phyloP scores from a whole-genome alignment of 176 grass and related monocot genomes.

The Oryza nivara region DNA sequence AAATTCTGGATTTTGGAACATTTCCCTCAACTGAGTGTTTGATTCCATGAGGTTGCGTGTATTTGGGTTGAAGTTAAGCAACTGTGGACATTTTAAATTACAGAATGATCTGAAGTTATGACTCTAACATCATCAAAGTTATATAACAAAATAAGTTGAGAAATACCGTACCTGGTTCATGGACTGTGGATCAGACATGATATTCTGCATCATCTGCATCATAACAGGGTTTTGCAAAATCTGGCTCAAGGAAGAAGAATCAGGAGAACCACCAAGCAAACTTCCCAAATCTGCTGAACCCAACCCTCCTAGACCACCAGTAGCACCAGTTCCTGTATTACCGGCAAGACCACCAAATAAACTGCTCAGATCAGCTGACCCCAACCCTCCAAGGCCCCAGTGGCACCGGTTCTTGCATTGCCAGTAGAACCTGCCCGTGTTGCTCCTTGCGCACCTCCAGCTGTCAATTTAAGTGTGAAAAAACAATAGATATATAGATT shows the following conservation, averaged over 20 bases:
- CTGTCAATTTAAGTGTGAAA: constrained; percentile 45
- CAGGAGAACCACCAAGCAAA: constrained; percentile 62
- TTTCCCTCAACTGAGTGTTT: constrained; percentile 83
- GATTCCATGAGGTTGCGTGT: constrained; percentile 83
- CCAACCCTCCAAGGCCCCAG: constrained; percentile 57
- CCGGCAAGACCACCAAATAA: constrained; percentile 64
- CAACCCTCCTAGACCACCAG: constrained; percentile 61
- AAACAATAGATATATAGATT: constrained; percentile 10
- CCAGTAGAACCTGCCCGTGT: constrained; percentile 45
- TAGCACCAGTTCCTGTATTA: constrained; percentile 50
- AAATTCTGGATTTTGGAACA: constrained; percentile 97
- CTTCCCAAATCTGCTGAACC: constrained; percentile 71
- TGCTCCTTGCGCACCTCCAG: constrained; percentile 63
- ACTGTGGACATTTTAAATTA: constrained; percentile 49
- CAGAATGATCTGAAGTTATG: constrained; percentile 12
- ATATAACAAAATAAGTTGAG: constrained; percentile 29
- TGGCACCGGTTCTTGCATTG: constrained; percentile 46
- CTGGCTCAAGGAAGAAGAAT: constrained; percentile 65
- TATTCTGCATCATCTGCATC: constrained; percentile 94
- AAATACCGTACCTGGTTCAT: constrained; percentile 75
- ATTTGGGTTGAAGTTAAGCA: constrained; percentile 82
- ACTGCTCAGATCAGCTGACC: constrained; percentile 70
- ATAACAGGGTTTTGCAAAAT: constrained; percentile 95
- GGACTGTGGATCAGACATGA: constrained; percentile 89
- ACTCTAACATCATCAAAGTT: constrained; percentile 22